Base-by-base conservation (phyloP, 2,329 filamentous ascomycete species). In the Calonectria pteridis region DNA sequence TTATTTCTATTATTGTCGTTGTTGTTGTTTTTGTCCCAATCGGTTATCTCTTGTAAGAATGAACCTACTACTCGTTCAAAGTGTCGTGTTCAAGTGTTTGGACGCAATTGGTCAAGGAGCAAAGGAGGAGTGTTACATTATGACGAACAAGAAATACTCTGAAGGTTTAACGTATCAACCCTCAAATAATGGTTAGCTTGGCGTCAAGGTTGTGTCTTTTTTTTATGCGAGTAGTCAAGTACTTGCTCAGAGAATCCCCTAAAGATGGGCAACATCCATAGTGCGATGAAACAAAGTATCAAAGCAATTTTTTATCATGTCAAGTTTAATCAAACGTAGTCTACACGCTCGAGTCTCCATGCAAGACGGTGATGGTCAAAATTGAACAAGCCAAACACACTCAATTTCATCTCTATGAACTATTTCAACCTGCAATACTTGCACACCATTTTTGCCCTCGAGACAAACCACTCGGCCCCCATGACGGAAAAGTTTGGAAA, bases 331-430 rank as follows among this genome's bases (percentile, higher is more conserved):
- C 20, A 11, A 11, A 26, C 23, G 10, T 37, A 37, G 31, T 1
- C 43, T 46, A 23, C 43, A 46, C 3, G 23, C 10, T n/a, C 7
- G 7, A 23, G 3, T 35, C 28, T 23, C 20, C n/a, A 16, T 18
- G n/a, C 3, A 53, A 40, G 3, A 29, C 51, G 5, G 13, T 14
- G 9, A n/a, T 23, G 18, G 31, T 53, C n/a, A 50, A 55, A 29
- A 46, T 29, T 26, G 29, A 59, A 40, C 33, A 64, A 31, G 67
- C 49, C 69, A 73, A 76, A 69, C 71, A 77, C 76, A 80, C 73
- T 74, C 71, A 78, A 79, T 78, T 79, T 78, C 73, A 80, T 77
- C 62, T 79, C 76, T 78, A 77, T 75, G 72, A 53, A 77, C 75
- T 80, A 79, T 76, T 75, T 71, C 59, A 69, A 73, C 43, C 62